Base-by-base conservation (phyloP, 2,329 filamentous ascomycete genomes). In the Teratosphaeria viscida region DNA sequence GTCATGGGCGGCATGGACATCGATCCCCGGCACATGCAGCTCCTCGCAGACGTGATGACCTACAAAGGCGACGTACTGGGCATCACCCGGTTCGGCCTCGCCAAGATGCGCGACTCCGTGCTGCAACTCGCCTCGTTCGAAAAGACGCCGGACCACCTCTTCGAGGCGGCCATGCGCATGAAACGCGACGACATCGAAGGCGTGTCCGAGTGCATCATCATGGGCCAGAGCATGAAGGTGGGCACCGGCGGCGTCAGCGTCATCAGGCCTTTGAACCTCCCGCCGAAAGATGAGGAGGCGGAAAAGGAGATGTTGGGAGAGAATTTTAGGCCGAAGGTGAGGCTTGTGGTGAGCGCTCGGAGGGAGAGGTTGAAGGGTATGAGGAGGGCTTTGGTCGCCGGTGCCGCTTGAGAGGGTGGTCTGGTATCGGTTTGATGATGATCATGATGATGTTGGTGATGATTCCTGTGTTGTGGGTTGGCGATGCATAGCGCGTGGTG, bases 11-110 rank as follows among this genome's bases (percentile, higher is more conserved):
- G 87, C 72, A 96, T 99, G 91, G 86, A 85, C 74, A 97, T 99
- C 69, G 94, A 99, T 75, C 92, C 92, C 53, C 89, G 94, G 59
- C 94, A 99, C 77, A 97, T 99, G 91, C 88, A 96, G 73, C 82
- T 99, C 19, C 84, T 99, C 1, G 92, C 94, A 11, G 94, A 99
- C 70, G 92, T 96, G 58, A 99, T 99, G 94, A 97, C 94, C 0
- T 97, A 92, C 81, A 97, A 96, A 78, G 94, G 94, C 56, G 92
- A 97, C 67, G 89, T 99, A 0, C 82, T 96, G 19, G 94, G 94
- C 57, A 99, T 99, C 72, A 99, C 94, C 2, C 87, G 94, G 35
- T 97, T 97, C 74, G 94, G 94, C 57, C 81, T 99, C 29, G 89
- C 91, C 60, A 99, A 97, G 80, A 97, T 96, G 88, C 83, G 94